Percentiles rank a stretch among this genome's conserved stretches.
phyloP scores from a whole-genome alignment of 768 basidiomycete species.

The Lenzites betulinus region DNA sequence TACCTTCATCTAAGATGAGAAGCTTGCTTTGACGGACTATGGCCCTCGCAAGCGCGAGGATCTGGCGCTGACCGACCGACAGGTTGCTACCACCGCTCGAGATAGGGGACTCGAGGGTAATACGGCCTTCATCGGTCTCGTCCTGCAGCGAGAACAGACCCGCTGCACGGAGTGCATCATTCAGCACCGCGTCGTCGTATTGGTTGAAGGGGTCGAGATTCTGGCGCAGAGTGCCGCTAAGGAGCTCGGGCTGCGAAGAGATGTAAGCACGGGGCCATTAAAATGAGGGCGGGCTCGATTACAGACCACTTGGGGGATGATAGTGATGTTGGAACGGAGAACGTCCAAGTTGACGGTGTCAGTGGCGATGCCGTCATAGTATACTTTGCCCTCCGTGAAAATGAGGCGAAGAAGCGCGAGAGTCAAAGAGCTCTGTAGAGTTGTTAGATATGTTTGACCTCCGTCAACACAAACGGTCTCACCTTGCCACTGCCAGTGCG shows the following conservation, averaged over 20 bases:
- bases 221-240: slow-evolving; percentile 55
- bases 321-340: slow-evolving; percentile 54
- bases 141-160: slow-evolving; percentile 48
- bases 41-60: slow-evolving; percentile 61
- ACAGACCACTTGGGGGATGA: slow-evolving; percentile 59
- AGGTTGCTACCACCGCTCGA: slow-evolving; percentile 48
- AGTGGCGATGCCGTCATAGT: slow-evolving; percentile 53
- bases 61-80: slow-evolving; percentile 59
- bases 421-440: slow-evolving; percentile 46
- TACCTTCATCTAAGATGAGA: slow-evolving; percentile 59
- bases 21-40: slow-evolving; percentile 57
- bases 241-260: slow-evolving; percentile 43
- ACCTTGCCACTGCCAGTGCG: slow-evolving; percentile 60
- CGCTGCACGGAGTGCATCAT: slow-evolving; percentile 49
- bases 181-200: slow-evolving; percentile 54
- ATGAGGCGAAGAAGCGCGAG: slow-evolving; percentile 57
- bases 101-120: slow-evolving; percentile 49
- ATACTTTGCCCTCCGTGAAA: slow-evolving; percentile 52
- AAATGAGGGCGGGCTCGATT: not conserved
- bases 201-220: slow-evolving; percentile 63
- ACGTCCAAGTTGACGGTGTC: slow-evolving; percentile 53
- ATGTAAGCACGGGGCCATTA: slow-evolving; percentile 1
- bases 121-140: slow-evolving; percentile 39
- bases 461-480: slow-evolving; percentile 3
- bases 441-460: not conserved